Conservation (phyloP, 257 asterid genomes). For the Eucommia ulmoides region DNA sequence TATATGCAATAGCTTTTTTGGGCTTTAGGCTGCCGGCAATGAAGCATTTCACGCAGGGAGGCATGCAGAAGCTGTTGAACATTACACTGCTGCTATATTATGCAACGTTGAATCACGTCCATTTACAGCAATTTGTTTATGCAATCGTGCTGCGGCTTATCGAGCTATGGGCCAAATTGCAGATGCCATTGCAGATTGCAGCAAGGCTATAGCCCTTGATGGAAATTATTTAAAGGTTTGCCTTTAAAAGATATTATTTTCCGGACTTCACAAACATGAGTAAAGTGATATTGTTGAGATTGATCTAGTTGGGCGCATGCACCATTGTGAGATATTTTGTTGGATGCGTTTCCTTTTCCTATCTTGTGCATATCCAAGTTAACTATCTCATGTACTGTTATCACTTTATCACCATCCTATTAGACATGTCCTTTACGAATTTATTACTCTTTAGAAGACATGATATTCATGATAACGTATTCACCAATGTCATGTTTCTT, state of each 20-base stretch:
- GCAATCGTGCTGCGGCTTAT: constrained; percentile 97
- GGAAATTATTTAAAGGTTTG: constrained; percentile 65
- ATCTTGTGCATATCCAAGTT: background rate
- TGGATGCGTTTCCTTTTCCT: background rate
- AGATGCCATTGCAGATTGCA: constrained; percentile 95
- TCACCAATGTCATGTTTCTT: too few species aligned
- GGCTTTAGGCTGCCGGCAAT: constrained; percentile 75
- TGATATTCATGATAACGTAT: too few species aligned
- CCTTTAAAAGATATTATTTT: too few species aligned
- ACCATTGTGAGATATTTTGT: background rate
- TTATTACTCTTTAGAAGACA: too few species aligned
- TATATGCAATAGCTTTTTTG: constrained; percentile 1
- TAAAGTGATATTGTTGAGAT: background rate
- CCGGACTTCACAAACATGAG: too few species aligned
- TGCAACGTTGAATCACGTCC: constrained; percentile 83
- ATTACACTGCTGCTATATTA: constrained; percentile 75
- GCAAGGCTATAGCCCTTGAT: constrained; percentile 90
- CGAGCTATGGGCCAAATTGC: constrained; percentile 74
- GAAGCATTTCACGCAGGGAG: constrained; percentile 80
- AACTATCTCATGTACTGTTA: background rate
- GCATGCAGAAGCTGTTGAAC: constrained; percentile 74
- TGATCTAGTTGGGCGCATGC: background rate
- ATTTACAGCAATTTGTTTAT: constrained; percentile 83
- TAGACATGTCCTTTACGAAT: too few species aligned
- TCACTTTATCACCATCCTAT: too few species aligned